Percentiles rank a stretch among this genome's conserved stretches.
phyloP scores from a whole-genome alignment of 805 yeast genomes.

The Suhomyces vadensis region DNA sequence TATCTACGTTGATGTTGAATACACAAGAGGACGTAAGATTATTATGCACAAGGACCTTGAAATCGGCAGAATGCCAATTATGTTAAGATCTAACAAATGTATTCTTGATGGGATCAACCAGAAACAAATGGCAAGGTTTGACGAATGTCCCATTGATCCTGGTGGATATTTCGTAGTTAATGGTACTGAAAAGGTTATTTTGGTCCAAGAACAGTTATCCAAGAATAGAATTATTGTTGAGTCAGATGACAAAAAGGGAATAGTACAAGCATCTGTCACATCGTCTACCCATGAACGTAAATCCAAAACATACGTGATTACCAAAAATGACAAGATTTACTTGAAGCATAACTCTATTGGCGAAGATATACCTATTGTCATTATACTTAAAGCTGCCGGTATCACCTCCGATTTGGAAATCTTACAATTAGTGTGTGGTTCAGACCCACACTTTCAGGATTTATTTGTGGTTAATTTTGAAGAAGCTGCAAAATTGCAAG shows the following conservation, averaged over 20 bases:
- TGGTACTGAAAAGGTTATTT: conserved; percentile 96
- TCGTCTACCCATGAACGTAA: conserved; percentile 98
- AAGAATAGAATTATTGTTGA: conserved; percentile 98
- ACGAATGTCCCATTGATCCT: conserved; percentile 97
- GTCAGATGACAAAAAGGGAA: conserved; percentile 90
- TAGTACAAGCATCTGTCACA: conserved; percentile 96
- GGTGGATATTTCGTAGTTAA: conserved; percentile 98
- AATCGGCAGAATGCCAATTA: conserved; percentile 98
- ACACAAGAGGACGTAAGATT: conserved; percentile 91
- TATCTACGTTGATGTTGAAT: conserved; percentile 93
- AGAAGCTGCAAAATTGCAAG: conserved; percentile 82
- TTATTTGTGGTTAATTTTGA: conserved; percentile 90
- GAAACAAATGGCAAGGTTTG: conserved; percentile 77
- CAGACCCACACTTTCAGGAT: conserved; percentile 85
- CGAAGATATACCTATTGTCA: conserved; percentile 93
- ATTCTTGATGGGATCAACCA: conserved; percentile 78
- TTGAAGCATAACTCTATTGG: conserved; percentile 92
- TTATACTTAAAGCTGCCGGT: conserved; percentile 93
- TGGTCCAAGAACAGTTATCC: conserved; percentile 94
- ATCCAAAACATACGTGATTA: conserved; percentile 92
- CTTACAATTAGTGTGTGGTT: conserved; percentile 91
- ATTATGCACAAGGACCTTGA: conserved; percentile 87
- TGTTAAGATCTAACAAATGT: conserved; percentile 93
- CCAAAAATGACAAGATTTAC: conserved; percentile 86
- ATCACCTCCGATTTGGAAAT: conserved; percentile 89